Evolutionary conservation across 495 filamentous ascomycete genomes (phyloP), one percentile per base, ranked within the genome.

Genomic region (Penicillium chermesinum): DNA sequence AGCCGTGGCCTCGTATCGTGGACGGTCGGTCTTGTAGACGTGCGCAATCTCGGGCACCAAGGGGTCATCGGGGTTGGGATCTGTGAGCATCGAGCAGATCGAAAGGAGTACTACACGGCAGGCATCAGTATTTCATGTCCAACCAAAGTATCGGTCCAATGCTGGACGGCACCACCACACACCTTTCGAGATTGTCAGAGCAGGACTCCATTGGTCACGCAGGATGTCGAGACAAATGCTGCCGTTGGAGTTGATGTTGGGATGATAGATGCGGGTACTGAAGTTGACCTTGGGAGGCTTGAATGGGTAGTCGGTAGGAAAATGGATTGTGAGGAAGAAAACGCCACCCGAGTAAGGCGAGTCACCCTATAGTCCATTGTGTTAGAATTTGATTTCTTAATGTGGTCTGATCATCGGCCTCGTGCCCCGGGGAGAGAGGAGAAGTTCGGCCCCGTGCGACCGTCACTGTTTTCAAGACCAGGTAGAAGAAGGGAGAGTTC

Each of bases 261-360:
- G 93, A 77, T 98, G 93, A 67, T 98, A 97, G 79, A 98, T 97
- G 61, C 93, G 84, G 44, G 93, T 98, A 52, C 88, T 96, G 81
- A 98, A 98, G 84, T 96, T 96, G 73, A 98, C 93, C 81, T 98
- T 98, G 45, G 93, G 93, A 34, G 93, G 94, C 83, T 98, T 98
- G 82, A 98, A 98, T 3, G 93, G 93, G 72, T 98, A 98, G 78
- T 98, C 93, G 76, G 93, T 98, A 53, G 93, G 93, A 81, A 98
- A 98, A 75, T 95, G 88, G 62, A 98, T 98, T 49, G 85, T 81
- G 44, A 98, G 78, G 83, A 98, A 98, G 81, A 98, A 98, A 55
- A 98, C 91, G 58, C 93, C 93, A 61, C 89, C 87, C 14, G 89
- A 87, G 78, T 97, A 98, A 69, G 93, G 93, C 50, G 88, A 94